These are phyloP conservation scores for Senna tora DNA, from an alignment of 306 rosid species.

Conservation along the genomic window DNA sequence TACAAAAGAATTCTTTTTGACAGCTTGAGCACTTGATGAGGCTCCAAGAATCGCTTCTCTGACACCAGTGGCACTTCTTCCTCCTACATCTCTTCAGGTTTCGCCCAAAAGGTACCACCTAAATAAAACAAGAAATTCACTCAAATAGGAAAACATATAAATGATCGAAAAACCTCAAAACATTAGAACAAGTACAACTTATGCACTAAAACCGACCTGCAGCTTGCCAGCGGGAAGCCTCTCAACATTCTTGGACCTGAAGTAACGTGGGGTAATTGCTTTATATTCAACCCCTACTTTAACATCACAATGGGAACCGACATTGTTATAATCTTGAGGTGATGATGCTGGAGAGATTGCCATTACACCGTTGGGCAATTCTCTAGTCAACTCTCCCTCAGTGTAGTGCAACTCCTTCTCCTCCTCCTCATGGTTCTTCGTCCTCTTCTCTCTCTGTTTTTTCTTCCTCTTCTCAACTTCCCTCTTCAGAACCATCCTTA, in stretches of 20 bases:
- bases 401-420: conserved; percentile 44
- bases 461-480: conserved; percentile 79
- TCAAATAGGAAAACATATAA: conserved; percentile 1
- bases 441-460: conserved; percentile 31
- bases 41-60: conserved; percentile 56
- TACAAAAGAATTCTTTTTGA: conserved; percentile 76
- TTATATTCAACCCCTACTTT: conserved; percentile 56
- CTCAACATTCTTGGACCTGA: conserved; percentile 92
- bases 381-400: conserved; percentile 64
- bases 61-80: conserved; percentile 89
- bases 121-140: conserved; percentile 18
- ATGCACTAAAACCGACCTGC: conserved; percentile 52
- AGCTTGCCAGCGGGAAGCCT: conserved; percentile 64
- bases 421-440: conserved; percentile 30
- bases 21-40: conserved; percentile 84
- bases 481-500: conserved; percentile 82
- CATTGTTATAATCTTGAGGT: conserved; percentile 58
- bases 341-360: conserved; percentile 76
- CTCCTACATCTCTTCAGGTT: conserved; percentile 55
- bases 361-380: conserved; percentile 93
- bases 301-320: conserved; percentile 55
- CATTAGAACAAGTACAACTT: not conserved
- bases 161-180: not conserved
- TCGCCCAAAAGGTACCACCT: conserved; percentile 63
- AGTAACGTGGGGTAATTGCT: conserved; percentile 53